A percentile compares a stretch with the other conserved stretches of the same genome.
Conservation (phyloP, 2,329 filamentous ascomycete genomes). For the Aspergillus sergii region DNA sequence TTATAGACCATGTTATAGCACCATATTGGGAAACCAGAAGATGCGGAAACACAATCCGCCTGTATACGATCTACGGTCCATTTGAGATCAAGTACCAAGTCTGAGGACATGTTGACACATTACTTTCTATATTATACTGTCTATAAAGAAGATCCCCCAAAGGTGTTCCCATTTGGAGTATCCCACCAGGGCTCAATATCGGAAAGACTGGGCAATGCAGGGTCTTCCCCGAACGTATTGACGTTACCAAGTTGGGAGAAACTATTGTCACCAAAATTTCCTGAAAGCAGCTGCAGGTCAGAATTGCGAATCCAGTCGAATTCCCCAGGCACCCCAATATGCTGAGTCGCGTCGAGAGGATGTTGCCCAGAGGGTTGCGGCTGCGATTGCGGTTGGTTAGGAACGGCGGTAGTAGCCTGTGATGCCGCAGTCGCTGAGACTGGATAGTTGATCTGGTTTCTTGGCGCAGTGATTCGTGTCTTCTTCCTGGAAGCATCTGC, state of each 20-base stretch:
- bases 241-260: slow-evolving; percentile 23
- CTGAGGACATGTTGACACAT: not conserved
- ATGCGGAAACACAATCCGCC: not conserved
- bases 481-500: slow-evolving; percentile 27
- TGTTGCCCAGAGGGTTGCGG: slow-evolving; percentile 1
- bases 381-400: slow-evolving; percentile 8
- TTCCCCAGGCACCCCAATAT: slow-evolving; percentile 18
- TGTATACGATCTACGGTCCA: not conserved
- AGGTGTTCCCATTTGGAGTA: slow-evolving; percentile 20
- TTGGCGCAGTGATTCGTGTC: slow-evolving; percentile 19
- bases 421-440: slow-evolving; percentile 6
- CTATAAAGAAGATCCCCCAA: slow-evolving; percentile 24
- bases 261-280: slow-evolving; percentile 17
- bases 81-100: not conserved
- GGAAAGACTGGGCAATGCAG: slow-evolving; percentile 21
- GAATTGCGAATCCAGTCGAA: slow-evolving; percentile 35
- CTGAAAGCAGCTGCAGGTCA: slow-evolving; percentile 29
- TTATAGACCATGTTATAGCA: too few species aligned
- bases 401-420: not conserved
- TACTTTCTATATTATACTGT: not conserved
- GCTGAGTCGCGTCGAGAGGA: slow-evolving; percentile 12
- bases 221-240: slow-evolving; percentile 12
- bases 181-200: slow-evolving; percentile 40
- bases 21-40: not conserved
- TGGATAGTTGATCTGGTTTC: slow-evolving; percentile 5